Conservation (phyloP, 2,329 filamentous ascomycete genomes). For the Didymella pinodella region DNA sequence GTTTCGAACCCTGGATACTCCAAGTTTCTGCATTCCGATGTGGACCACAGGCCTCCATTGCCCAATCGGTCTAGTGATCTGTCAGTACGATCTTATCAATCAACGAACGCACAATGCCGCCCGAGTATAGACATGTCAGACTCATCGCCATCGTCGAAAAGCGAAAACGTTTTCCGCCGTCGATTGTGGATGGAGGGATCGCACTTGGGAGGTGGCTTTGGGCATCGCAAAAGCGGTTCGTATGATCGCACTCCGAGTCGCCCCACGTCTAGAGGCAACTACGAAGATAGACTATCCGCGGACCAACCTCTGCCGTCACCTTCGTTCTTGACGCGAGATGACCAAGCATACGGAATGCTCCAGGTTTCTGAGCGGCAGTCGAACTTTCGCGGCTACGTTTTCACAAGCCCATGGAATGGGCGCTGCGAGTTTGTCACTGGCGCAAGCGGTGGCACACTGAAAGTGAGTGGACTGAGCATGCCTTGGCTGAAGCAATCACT, state of each 20-base stretch:
- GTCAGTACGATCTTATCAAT: constrained; percentile 23
- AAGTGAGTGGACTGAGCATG: constrained; percentile 40
- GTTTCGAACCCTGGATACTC: constrained; percentile 67
- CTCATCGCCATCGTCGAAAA: constrained; percentile 5
- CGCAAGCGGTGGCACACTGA: constrained; percentile 74
- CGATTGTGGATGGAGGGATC: constrained; percentile 60
- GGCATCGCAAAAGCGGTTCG: constrained; percentile 49
- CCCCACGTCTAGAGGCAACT: constrained; percentile 35
- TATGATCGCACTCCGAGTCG: constrained; percentile 37
- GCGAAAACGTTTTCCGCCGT: constrained; percentile 51
- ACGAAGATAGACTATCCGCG: constrained; percentile 27
- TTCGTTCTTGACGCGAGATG: constrained; percentile 33
- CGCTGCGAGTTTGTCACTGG: constrained; percentile 86
- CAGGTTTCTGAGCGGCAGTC: constrained; percentile 57
- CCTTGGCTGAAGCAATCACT: not conserved
- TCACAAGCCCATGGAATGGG: constrained; percentile 86
- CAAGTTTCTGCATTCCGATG: constrained; percentile 58
- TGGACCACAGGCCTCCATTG: constrained; percentile 24
- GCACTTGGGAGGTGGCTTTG: constrained; percentile 50
- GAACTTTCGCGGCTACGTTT: constrained; percentile 72
- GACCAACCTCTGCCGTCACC: constrained; percentile 28
- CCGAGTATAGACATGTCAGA: not conserved
- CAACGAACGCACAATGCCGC: not conserved
- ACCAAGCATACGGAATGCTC: constrained; percentile 40
- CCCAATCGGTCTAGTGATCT: constrained; percentile 27